Percentiles rank a stretch among this genome's conserved stretches.
Evolutionary conservation across 768 basidiomycete species (phyloP).

Genomic region (Tylopilus vinaceipallidus): DNA sequence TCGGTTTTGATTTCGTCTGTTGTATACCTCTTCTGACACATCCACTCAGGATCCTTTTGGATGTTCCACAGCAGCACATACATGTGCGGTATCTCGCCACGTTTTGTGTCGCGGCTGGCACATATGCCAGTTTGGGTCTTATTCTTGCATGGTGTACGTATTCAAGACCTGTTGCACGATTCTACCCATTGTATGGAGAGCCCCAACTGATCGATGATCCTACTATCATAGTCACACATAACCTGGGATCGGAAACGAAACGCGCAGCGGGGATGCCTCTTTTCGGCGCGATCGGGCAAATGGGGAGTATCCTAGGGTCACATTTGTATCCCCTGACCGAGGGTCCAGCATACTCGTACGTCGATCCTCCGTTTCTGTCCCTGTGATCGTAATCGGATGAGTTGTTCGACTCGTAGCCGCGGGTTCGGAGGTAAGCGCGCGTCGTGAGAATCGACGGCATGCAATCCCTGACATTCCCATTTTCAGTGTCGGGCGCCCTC

Average conservation of each 20-base stretch:
- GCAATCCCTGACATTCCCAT: neutral
- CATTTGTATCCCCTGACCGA: conserved; percentile 42
- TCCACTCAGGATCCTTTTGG: conserved; percentile 32
- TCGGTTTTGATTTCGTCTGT: conserved; percentile 12
- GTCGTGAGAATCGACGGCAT: no score
- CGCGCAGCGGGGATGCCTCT: conserved; percentile 42
- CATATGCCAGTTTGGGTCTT: conserved; percentile 44
- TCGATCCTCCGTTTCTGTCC: neutral
- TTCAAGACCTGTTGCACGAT: neutral
- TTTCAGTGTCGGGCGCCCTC: conserved; percentile 11
- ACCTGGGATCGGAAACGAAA: conserved; percentile 46
- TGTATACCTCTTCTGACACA: neutral
- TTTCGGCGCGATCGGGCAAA: conserved; percentile 42
- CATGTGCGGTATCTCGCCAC: conserved; percentile 45
- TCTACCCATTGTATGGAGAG: neutral
- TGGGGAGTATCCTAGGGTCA: conserved; percentile 40
- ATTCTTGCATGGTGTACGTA: conserved; percentile 48
- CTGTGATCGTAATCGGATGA: neutral
- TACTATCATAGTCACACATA: conserved; percentile 36
- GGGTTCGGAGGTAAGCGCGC: conserved; percentile 22
- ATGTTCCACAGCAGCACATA: conserved; percentile 26
- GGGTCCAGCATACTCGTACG: conserved; percentile 39
- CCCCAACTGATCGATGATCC: neutral
- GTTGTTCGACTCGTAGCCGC: conserved; percentile 3
- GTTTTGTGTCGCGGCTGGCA: conserved; percentile 45